Evolutionary conservation across 495 filamentous ascomycete genomes (phyloP).

Genomic region (Penicillium psychrofluorescens): DNA sequence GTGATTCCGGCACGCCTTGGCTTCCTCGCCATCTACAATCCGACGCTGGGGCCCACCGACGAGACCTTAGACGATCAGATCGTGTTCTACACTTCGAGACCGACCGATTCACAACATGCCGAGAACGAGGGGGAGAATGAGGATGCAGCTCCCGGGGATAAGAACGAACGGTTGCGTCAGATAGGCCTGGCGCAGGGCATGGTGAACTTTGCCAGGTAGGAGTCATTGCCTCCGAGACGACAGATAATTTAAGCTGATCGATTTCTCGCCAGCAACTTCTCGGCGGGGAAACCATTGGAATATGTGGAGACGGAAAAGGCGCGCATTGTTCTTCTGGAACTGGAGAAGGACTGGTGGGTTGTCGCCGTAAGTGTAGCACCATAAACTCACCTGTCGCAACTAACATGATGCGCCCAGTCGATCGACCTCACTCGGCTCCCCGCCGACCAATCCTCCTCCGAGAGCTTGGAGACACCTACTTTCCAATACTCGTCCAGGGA

Average conservation of each 20-base stretch:
- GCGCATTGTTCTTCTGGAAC: slow-evolving; percentile 73
- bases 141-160: slow-evolving; percentile 53
- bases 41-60: slow-evolving; percentile 77
- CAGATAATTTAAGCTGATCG: slow-evolving; percentile 6
- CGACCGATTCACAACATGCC: slow-evolving; percentile 21
- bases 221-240: slow-evolving; percentile 6
- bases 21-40: slow-evolving; percentile 91
- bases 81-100: slow-evolving; percentile 70
- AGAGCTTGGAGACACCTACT: slow-evolving; percentile 9
- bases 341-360: slow-evolving; percentile 92
- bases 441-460: slow-evolving; percentile 15
- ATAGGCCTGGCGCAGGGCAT: slow-evolving; percentile 98
- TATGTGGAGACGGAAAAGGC: slow-evolving; percentile 86
- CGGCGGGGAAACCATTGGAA: slow-evolving; percentile 65
- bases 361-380: slow-evolving; percentile 54
- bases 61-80: slow-evolving; percentile 86
- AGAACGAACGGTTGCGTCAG: slow-evolving; percentile 79
- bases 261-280: slow-evolving; percentile 56
- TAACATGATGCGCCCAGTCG: slow-evolving; percentile 42
- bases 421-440: slow-evolving; percentile 62
- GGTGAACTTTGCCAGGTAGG: slow-evolving; percentile 79
- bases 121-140: slow-evolving; percentile 43
- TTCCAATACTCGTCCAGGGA: slow-evolving; percentile 83
- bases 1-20: slow-evolving; percentile 75
- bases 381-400: neutral